Evolutionary conservation across 768 basidiomycete species (phyloP).

Genomic region (Leucogyrophana mollusca): DNA sequence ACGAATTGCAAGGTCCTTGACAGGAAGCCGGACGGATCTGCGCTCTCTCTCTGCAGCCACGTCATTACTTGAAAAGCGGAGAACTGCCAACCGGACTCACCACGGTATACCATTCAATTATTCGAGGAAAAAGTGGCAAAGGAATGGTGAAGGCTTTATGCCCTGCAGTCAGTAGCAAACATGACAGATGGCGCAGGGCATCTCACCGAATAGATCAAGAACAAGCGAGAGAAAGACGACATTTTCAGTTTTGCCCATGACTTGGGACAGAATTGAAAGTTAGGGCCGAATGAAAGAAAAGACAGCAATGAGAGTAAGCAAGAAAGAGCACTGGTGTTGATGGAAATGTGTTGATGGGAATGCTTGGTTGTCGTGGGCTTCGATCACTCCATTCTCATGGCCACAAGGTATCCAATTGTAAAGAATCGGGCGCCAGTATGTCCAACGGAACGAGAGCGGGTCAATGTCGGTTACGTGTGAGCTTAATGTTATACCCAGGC

Average conservation of each 20-base stretch:
- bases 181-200: not conserved
- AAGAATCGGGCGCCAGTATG: no score
- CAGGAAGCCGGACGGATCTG: conserved; percentile 69
- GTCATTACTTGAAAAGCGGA: conserved; percentile 1
- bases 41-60: conserved; percentile 61
- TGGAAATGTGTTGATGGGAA: conserved; percentile 1
- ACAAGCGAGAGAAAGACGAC: conserved; percentile 90
- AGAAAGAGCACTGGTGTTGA: not conserved
- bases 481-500: not conserved
- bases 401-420: no score
- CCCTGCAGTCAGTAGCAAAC: conserved; percentile 12
- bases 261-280: not conserved
- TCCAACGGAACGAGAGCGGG: not conserved
- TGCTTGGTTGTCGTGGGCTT: no score
- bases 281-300: not conserved
- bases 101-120: conserved; percentile 89
- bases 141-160: conserved; percentile 87
- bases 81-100: conserved; percentile 38
- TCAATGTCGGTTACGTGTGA: not conserved
- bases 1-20: conserved; percentile 68
- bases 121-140: conserved; percentile 95
- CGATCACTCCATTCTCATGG: no score
- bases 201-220: conserved; percentile 77
- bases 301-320: no score
- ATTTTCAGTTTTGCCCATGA: conserved; percentile 68